Evolutionary conservation across 2,329 filamentous ascomycete species (phyloP).

Genomic region (Fusarium udum): DNA sequence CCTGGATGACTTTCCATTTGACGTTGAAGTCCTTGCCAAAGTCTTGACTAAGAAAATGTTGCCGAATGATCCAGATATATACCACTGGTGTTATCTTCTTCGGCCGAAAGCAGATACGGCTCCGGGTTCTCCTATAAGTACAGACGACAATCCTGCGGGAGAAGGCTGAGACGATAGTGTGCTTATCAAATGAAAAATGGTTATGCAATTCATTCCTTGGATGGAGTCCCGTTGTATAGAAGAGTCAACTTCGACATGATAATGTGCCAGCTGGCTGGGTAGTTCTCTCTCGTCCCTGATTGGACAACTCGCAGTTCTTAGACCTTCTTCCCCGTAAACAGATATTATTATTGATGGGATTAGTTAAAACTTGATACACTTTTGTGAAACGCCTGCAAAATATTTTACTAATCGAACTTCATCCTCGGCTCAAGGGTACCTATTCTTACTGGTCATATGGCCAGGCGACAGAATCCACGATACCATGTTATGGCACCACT

Average conservation of each 20-base stretch:
- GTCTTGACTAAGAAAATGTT: constrained; percentile 54
- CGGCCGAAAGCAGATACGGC: constrained; percentile 42
- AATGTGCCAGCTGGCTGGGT: neutral
- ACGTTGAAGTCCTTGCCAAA: constrained; percentile 54
- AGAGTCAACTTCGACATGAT: neutral
- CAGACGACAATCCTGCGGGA: constrained; percentile 8
- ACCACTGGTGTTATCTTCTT: constrained; percentile 57
- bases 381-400: neutral
- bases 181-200: neutral
- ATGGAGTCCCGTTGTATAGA: neutral
- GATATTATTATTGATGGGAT: neutral
- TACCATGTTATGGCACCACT: no score
- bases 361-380: neutral
- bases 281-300: neutral
- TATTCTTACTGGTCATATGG: no score
- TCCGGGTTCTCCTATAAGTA: constrained; percentile 1
- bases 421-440: neutral
- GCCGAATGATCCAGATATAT: constrained; percentile 58
- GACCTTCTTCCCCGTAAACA: neutral
- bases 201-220: neutral
- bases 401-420: neutral
- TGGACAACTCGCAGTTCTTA: neutral
- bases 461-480: neutral
- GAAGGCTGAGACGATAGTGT: constrained; percentile 1
- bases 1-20: constrained; percentile 51